Base-by-base conservation (phyloP, 2,329 filamentous ascomycete species). In the Parastagonospora nodorum region DNA sequence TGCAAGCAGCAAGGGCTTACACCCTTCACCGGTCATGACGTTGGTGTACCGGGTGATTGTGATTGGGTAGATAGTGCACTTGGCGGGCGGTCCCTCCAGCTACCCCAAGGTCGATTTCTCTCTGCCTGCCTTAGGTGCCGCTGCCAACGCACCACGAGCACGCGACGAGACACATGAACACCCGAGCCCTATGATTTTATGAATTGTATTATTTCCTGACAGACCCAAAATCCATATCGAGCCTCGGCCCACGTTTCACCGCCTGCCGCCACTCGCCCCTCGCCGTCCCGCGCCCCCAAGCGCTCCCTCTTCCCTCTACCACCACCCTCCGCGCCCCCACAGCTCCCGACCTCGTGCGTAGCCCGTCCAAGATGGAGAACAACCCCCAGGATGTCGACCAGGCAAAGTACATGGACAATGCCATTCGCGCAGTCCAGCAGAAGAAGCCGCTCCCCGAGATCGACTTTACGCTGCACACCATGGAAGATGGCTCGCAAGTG, bases 381-480 rank as follows among this genome's bases (percentile, higher is more conserved):
- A 67, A 64, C 40, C 60, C 61, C 48, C 66, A 69, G 42, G 60
- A 64, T 19, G 55, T 67, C 54, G 71, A 74, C 61, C 75, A 76
- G 59, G 64, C 71, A 39, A 68, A 75, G 61, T 80, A 79, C 67
- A 71, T 97, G 72, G 91, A 96, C 79, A 93, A 91, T 84, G 89
- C 90, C 66, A 88, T 93, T 71, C 90, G 90, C 74, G 94, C 94
- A 54, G 92, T 99, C 70, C 87, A 88, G 75, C 86, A 97, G 68
- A 97, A 97, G 88, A 93, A 89, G 81, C 92, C 93, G 47, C 83
- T 95, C 43, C 94, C 94, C 51, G 93, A 97, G 82, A 97, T 99
- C 70, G 94, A 99, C 80, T 99, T 99, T 75, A 95, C 91, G 49
- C 86, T 99, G 71, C 94, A 99, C 77, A 94, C 89, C 57, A 97